These are phyloP conservation scores for Blastobotrys illinoisensis DNA, from an alignment of 1,139 yeast species.

Conservation along the genomic window DNA sequence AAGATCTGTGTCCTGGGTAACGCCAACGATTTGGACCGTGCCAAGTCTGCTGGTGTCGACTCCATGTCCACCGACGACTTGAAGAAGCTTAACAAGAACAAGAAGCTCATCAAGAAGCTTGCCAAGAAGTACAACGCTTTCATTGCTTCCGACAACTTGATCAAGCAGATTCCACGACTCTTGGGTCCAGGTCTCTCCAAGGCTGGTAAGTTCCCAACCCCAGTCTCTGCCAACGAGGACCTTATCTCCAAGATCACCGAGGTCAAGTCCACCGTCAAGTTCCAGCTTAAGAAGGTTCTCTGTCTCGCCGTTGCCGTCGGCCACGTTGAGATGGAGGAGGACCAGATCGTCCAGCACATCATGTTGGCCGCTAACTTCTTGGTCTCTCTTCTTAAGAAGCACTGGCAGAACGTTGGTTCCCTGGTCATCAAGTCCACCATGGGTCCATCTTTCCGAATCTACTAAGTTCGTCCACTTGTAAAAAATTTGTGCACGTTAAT, in stretches of 20 bases:
- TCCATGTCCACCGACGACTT: slow-evolving; percentile 99
- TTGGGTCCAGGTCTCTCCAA: slow-evolving; percentile 99
- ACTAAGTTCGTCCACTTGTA: slow-evolving; percentile 47
- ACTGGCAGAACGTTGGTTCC: slow-evolving; percentile 99
- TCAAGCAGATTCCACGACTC: slow-evolving; percentile 99
- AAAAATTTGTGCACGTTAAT: not conserved
- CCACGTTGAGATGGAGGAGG: slow-evolving; percentile 99
- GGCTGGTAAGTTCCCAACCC: slow-evolving; percentile 99
- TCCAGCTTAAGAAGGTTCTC: slow-evolving; percentile 93
- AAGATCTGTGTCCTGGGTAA: slow-evolving; percentile 99
- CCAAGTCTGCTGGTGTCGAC: slow-evolving; percentile 98
- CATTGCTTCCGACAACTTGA: slow-evolving; percentile 98
- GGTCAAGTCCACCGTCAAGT: slow-evolving; percentile 99
- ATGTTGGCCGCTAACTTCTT: slow-evolving; percentile 99
- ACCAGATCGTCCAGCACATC: slow-evolving; percentile 93
- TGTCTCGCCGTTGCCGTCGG: slow-evolving; percentile 96
- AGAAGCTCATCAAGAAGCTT: slow-evolving; percentile 98
- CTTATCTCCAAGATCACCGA: slow-evolving; percentile 93
- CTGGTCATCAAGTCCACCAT: slow-evolving; percentile 98
- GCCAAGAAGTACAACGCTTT: slow-evolving; percentile 99
- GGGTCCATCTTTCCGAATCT: slow-evolving; percentile 99
- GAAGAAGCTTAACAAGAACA: slow-evolving; percentile 99
- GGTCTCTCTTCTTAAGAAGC: slow-evolving; percentile 99
- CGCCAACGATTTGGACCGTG: slow-evolving; percentile 99
- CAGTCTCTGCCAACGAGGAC: slow-evolving; percentile 99